These are phyloP conservation scores for Phytopythium sindhum DNA, from an alignment of 352 stramenopile genomes.

Conservation along the genomic window DNA sequence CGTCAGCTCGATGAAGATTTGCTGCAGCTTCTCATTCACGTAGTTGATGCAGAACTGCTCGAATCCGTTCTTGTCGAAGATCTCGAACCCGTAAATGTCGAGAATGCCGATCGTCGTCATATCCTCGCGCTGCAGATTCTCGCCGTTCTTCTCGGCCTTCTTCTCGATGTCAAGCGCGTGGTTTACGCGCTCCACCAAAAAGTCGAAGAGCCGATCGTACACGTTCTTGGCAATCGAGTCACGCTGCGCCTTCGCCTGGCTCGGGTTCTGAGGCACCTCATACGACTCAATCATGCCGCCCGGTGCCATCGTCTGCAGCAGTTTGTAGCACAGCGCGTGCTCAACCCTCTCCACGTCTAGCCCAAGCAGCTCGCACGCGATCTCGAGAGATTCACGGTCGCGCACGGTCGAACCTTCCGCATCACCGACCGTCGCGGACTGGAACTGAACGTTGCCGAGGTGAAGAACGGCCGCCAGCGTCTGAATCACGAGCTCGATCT, in stretches of 20 bases:
- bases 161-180: slow-evolving; percentile 82
- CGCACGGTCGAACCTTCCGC: slow-evolving; percentile 63
- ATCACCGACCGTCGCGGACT: slow-evolving; percentile 55
- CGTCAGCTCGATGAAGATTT: slow-evolving; percentile 91
- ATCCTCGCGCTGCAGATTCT: slow-evolving; percentile 67
- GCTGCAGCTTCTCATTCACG: slow-evolving; percentile 88
- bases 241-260: slow-evolving; percentile 87
- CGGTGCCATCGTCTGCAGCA: slow-evolving; percentile 85
- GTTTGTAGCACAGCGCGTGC: slow-evolving; percentile 79
- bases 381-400: slow-evolving; percentile 50
- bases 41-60: slow-evolving; percentile 94
- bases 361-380: slow-evolving; percentile 64
- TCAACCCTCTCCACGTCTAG: slow-evolving; percentile 59
- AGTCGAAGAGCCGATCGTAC: slow-evolving; percentile 96
- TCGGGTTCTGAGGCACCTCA: slow-evolving; percentile 82
- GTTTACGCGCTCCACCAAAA: slow-evolving; percentile 93
- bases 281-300: slow-evolving; percentile 83
- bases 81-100: slow-evolving; percentile 97
- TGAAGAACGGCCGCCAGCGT: slow-evolving; percentile 77
- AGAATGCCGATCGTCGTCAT: slow-evolving; percentile 90
- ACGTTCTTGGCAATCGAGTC: slow-evolving; percentile 96
- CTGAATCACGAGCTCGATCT: slow-evolving; percentile 87
- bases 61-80: slow-evolving; percentile 92
- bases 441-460: slow-evolving; percentile 76
- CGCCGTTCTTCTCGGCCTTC: slow-evolving; percentile 73